Evolutionary conservation across 805 yeast genomes (phyloP).

Genomic region (Candida krabiensis): DNA sequence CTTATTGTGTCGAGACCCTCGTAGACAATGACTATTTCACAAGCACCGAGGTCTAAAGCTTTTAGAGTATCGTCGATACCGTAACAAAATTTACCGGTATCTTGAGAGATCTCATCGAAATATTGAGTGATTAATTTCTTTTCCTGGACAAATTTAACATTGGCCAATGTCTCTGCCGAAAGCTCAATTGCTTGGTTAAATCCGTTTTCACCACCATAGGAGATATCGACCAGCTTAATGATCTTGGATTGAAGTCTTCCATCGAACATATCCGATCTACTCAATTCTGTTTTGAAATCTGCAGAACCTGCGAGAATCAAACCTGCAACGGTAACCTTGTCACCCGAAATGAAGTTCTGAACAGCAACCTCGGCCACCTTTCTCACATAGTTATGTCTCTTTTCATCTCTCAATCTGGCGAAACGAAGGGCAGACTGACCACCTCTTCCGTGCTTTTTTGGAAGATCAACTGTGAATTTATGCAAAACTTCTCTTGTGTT

Average conservation of each 20-base stretch:
- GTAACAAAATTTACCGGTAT: slow-evolving; percentile 95
- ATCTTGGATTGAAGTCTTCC: slow-evolving; percentile 83
- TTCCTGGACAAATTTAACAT: slow-evolving; percentile 97
- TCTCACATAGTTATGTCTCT: slow-evolving; percentile 97
- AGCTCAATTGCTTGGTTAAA: slow-evolving; percentile 98
- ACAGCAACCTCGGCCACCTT: slow-evolving; percentile 98
- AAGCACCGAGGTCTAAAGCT: slow-evolving; percentile 95
- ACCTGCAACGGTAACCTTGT: slow-evolving; percentile 92
- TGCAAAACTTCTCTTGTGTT: slow-evolving; percentile 95
- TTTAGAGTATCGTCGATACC: slow-evolving; percentile 96
- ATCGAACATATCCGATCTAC: slow-evolving; percentile 92
- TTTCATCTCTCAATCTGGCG: slow-evolving; percentile 97
- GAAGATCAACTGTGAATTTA: slow-evolving; percentile 95
- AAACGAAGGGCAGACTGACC: slow-evolving; percentile 99
- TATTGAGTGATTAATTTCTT: slow-evolving; percentile 89
- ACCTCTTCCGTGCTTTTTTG: slow-evolving; percentile 99
- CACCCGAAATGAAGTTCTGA: slow-evolving; percentile 92
- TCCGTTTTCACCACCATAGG: slow-evolving; percentile 99
- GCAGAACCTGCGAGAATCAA: slow-evolving; percentile 98
- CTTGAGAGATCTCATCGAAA: slow-evolving; percentile 97
- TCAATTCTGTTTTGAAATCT: slow-evolving; percentile 94
- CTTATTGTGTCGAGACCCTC: slow-evolving; percentile 88
- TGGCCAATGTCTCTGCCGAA: slow-evolving; percentile 94
- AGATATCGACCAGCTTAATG: slow-evolving; percentile 90
- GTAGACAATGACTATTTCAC: slow-evolving; percentile 88